phyloP scores from a whole-genome alignment of 495 filamentous ascomycete genomes.

The Podospora pseudopauciseta region DNA sequence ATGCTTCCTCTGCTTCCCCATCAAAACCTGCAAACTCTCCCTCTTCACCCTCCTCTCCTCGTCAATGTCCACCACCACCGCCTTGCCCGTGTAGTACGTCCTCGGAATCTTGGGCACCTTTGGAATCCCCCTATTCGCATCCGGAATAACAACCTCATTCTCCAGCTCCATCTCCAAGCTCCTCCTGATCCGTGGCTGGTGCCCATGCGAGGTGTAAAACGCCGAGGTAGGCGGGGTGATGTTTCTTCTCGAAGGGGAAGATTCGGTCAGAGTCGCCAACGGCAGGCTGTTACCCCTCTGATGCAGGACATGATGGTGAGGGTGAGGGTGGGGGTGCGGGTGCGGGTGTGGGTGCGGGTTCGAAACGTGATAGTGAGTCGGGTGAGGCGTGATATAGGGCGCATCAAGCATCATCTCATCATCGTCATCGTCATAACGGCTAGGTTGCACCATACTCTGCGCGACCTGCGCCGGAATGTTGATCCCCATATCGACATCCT shows the following conservation, averaged over 20 bases:
- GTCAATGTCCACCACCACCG: conserved; percentile 2
- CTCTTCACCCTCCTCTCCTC: conserved; percentile 11
- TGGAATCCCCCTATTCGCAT: conserved; percentile 40
- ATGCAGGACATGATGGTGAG: background rate
- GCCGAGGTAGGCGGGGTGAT: background rate
- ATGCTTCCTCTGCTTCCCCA: background rate
- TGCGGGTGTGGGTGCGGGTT: background rate
- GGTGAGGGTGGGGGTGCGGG: background rate
- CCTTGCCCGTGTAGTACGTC: background rate
- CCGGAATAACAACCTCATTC: conserved; percentile 28
- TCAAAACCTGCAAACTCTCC: background rate
- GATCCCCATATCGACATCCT: background rate
- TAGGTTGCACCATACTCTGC: background rate
- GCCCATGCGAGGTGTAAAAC: background rate
- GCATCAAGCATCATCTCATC: background rate
- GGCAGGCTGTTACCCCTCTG: background rate
- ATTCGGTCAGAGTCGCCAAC: background rate
- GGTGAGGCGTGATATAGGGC: background rate
- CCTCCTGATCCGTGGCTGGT: background rate
- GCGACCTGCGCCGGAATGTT: background rate
- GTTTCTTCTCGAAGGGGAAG: background rate
- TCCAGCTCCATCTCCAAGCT: conserved; percentile 2
- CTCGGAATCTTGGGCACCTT: conserved; percentile 30
- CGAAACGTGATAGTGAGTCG: background rate
- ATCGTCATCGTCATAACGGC: background rate